Base-by-base conservation (phyloP, 805 yeast species). In the Blastobotrys attinorum region DNA sequence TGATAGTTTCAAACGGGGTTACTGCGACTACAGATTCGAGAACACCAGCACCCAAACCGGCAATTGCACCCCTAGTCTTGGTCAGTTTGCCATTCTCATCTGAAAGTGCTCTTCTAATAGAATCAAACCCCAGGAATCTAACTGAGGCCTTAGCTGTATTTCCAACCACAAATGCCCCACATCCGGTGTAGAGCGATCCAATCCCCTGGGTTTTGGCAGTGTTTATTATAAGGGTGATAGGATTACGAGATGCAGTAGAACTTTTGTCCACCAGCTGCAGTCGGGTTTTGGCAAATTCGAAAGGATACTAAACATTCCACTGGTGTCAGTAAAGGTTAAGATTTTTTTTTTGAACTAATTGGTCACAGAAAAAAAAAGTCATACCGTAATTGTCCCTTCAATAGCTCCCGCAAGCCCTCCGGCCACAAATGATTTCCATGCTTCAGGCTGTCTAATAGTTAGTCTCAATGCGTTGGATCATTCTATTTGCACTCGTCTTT, bases 31-130 rank as follows among this genome's bases (percentile, higher is more conserved):
- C 82, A 45, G 95, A 82, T 61, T 90, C 98, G 48, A 90, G 64
- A 37, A 89, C 74, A 31, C 98, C 98, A 2, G 98, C 98, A 39
- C 97, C 97, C 36, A 92, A 69, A n/a, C 98, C 98, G 1, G 98
- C 98, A 25, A 90, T 47, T 4, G 89, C 94, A 52, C 97, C 97
- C 57, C 95, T 66, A 5, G 92, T 81, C 3, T 95, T 95, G 29
- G 92, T 79, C 39, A 92, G 66, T 62, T 86, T 83, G 4, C 97
- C 97, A 49, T 84, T 75, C 53, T 79, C 78, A 62, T 92, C 97
- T 22, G 81, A 77, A 45, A 90, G 69, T 25, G 83, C 53, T 42
- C 77, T 72, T 61, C 88, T 89, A 62, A 92, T 83, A 15, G 83
- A 72, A 61, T 92, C 98, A 57, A 86, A 90, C 2, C 97, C 97